Evolutionary conservation across 148 eudicot species (phyloP).

Genomic region (Hydrangea macrophylla): DNA sequence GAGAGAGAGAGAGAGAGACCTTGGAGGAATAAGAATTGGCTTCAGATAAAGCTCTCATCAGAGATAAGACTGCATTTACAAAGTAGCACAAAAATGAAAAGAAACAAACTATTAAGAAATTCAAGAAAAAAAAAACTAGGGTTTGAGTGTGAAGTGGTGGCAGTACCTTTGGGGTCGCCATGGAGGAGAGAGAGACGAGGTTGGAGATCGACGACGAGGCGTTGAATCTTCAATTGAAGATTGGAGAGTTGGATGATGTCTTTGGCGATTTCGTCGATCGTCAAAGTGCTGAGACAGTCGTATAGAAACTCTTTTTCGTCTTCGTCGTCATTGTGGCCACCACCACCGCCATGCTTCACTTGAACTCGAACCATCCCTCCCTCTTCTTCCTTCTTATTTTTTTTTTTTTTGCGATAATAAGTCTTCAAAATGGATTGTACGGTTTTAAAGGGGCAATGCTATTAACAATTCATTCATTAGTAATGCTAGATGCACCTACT

Average conservation of each 20-base stretch:
- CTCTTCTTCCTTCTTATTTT: background rate
- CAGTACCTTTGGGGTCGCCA: background rate
- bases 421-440: too few species aligned
- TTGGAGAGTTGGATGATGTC: background rate
- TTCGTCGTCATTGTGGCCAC: background rate
- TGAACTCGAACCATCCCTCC: conserved; percentile 15
- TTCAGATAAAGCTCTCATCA: conserved; percentile 13
- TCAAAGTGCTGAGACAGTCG: conserved; percentile 2
- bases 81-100: background rate
- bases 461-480: too few species aligned
- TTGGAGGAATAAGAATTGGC: conserved; percentile 4
- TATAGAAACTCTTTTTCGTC: background rate
- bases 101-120: too few species aligned
- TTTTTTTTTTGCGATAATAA: too few species aligned
- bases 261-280: conserved; percentile 8
- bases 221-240: conserved; percentile 6
- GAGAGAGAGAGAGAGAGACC: background rate
- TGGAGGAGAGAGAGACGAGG: conserved; percentile 6
- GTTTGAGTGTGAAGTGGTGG: background rate
- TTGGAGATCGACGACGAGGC: background rate
- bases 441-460: too few species aligned
- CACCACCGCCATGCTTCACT: conserved; percentile 2
- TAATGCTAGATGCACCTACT: too few species aligned
- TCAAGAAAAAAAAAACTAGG: background rate
- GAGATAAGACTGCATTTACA: background rate